Percentiles rank a stretch among this genome's conserved stretches.
Conservation (phyloP, 371 early-diverging fungal genomes). For the Syncephalastrum contaminatum region DNA sequence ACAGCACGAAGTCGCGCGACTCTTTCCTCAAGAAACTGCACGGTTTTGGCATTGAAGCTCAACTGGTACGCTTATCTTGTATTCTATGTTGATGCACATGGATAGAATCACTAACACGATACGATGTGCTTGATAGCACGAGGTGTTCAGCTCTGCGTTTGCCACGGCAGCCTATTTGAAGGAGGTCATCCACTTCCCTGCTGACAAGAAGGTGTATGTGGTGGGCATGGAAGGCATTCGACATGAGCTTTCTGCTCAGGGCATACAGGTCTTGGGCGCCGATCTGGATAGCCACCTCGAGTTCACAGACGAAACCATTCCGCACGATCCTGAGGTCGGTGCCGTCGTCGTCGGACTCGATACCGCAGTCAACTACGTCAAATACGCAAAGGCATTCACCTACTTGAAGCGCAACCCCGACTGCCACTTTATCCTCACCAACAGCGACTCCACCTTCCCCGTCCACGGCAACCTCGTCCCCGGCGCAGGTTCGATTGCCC, state of each 20-base stretch:
- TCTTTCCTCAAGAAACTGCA: slow-evolving; percentile 82
- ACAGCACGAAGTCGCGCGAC: slow-evolving; percentile 86
- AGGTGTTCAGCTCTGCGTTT: slow-evolving; percentile 94
- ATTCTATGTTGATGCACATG: no score
- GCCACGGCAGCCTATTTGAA: slow-evolving; percentile 93
- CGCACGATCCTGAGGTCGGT: slow-evolving; percentile 60
- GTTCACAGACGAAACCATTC: slow-evolving; percentile 33
- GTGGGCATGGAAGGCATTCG: slow-evolving; percentile 89
- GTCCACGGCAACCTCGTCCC: slow-evolving; percentile 72
- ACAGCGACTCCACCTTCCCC: slow-evolving; percentile 91
- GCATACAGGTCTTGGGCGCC: slow-evolving; percentile 62
- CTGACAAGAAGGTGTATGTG: slow-evolving; percentile 87
- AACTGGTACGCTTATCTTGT: no score
- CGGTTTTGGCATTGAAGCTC: slow-evolving; percentile 73
- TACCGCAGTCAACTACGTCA: slow-evolving; percentile 83
- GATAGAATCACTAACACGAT: not conserved
- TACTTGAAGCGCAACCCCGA: slow-evolving; percentile 73
- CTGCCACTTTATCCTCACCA: slow-evolving; percentile 90
- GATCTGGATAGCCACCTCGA: slow-evolving; percentile 47
- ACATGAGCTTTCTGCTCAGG: slow-evolving; percentile 80
- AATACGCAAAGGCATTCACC: slow-evolving; percentile 87
- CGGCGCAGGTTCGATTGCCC: slow-evolving; percentile 85
- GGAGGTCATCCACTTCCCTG: slow-evolving; percentile 74
- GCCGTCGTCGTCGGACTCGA: slow-evolving; percentile 93
- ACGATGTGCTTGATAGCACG: slow-evolving; percentile 55